Base-by-base conservation (phyloP, 192 early-diverging fungal genomes). In the Umbelopsis sp. region DNA sequence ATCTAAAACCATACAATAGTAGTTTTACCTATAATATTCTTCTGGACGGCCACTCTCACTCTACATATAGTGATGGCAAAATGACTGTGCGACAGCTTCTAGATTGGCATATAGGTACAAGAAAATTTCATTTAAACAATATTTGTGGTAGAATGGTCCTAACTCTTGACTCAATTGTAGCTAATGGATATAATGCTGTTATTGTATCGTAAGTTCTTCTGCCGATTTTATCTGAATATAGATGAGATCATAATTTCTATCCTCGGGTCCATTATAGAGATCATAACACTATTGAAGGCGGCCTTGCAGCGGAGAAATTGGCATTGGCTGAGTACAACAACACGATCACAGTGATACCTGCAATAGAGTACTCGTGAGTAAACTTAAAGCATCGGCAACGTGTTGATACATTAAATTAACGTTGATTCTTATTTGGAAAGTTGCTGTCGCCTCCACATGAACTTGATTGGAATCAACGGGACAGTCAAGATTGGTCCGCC, bases 391-490 rank as follows among this genome's bases (percentile, higher is more conserved):
- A 2, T 30, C 4, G 20, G 6, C 21, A 12, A 58, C 5, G 41
- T 58, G 22, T 0, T 45, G 20, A 44, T 33, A 11, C 55, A 4
- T 61, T 0, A 1, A 11, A 44, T 18, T 30, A 18, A 16, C 15
- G 46, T 65, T 23, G n/a, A 9, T 66, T 49, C 18, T 21, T 64
- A 25, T 64, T 16, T 64, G 21, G 13, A 51, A 46, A 89, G 85
- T 23, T 86, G 78, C 44, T 92, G 90, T 71, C 85, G 90, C 1
- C 78, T 92, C 4, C 90, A 92, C 65, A 89, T 92, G 89, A 88
- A 90, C 37, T 80, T 92, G 18, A 85, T 92, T 35, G 83, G 83
- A 41, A 81, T 92, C 67, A 89, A 86, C 47, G 71, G 79, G 22
- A 86, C 87, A 0, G 80, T 90, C 9, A 74, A 77, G 10, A 68